Percentiles rank a stretch among this genome's conserved stretches.
phyloP scores from a whole-genome alignment of 352 stramenopile genomes.

The Phytophthora sp. region DNA sequence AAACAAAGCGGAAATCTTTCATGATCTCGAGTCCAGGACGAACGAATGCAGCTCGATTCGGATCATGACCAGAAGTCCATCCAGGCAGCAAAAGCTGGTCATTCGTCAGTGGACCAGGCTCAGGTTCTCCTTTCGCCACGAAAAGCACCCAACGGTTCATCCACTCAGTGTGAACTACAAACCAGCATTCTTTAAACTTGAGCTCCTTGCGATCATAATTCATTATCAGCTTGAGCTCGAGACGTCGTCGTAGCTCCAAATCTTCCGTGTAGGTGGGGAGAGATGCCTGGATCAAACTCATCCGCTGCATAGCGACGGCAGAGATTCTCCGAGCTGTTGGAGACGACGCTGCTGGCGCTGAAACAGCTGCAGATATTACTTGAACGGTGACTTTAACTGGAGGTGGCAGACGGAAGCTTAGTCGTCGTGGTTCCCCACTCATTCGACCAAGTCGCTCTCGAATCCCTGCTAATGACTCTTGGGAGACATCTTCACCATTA shows the following conservation, averaged over 20 bases:
- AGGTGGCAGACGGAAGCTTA: conserved; percentile 55
- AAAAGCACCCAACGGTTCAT: conserved; percentile 71
- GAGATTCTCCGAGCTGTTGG: conserved; percentile 27
- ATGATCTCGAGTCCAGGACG: conserved; percentile 47
- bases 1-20: conserved; percentile 74
- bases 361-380: background rate
- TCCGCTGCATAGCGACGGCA: conserved; percentile 12
- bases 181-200: conserved; percentile 76
- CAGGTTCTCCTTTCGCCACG: conserved; percentile 47
- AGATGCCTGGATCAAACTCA: conserved; percentile 27
- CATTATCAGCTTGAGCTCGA: conserved; percentile 66
- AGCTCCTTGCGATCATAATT: conserved; percentile 59
- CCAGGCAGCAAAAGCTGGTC: conserved; percentile 52
- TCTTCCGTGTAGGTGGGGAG: conserved; percentile 56
- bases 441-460: conserved; percentile 44
- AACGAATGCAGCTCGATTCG: conserved; percentile 48
- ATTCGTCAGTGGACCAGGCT: conserved; percentile 67
- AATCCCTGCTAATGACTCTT: conserved; percentile 49
- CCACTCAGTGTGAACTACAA: conserved; percentile 65
- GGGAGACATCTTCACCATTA: conserved; percentile 67
- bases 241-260: conserved; percentile 49
- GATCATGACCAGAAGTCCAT: conserved; percentile 14
- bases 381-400: conserved; percentile 16
- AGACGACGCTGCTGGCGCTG: background rate
- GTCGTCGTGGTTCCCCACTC: conserved; percentile 35